Percentiles rank a stretch among this genome's conserved stretches.
These are phyloP conservation scores for Fusarium haematococcum DNA, from an alignment of 2,329 filamentous ascomycete species.

Conservation along the genomic window DNA sequence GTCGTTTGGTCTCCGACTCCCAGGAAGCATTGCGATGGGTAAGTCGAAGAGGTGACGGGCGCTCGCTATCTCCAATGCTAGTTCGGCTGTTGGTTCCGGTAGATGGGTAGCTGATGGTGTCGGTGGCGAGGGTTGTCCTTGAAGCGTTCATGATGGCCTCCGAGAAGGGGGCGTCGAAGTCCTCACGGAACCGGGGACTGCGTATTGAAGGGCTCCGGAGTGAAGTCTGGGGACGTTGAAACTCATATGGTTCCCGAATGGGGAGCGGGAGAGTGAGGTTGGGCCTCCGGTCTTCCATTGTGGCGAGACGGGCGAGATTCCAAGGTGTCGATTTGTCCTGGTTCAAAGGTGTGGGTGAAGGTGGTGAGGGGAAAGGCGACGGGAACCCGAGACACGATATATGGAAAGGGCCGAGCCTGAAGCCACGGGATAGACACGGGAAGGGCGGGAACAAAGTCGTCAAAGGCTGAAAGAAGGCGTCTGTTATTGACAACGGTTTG, in stretches of 20 bases:
- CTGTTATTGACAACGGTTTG: conserved; percentile 19
- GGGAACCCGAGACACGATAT: conserved; percentile 17
- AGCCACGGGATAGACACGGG: not conserved
- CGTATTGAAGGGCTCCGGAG: conserved; percentile 37
- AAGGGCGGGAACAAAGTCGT: conserved; percentile 5
- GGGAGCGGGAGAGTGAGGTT: conserved; percentile 45
- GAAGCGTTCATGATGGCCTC: conserved; percentile 50
- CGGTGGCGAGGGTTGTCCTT: conserved; percentile 43
- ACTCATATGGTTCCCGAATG: conserved; percentile 32
- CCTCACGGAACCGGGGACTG: conserved; percentile 52
- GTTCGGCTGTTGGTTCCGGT: conserved; percentile 36
- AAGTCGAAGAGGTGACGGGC: conserved; percentile 33
- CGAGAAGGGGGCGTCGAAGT: conserved; percentile 55
- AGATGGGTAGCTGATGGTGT: conserved; percentile 43
- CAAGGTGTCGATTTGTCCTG: conserved; percentile 4
- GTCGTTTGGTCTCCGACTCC: conserved; percentile 44
- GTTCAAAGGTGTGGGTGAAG: not conserved
- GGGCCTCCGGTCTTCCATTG: conserved; percentile 46
- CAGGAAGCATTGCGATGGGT: conserved; percentile 42
- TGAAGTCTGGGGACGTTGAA: conserved; percentile 35
- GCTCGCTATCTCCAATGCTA: conserved; percentile 44
- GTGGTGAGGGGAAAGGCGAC: not conserved
- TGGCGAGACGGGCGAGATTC: conserved; percentile 27
- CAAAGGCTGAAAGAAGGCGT: conserved; percentile 6
- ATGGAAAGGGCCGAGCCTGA: not conserved